Percentiles rank a stretch among this genome's conserved stretches.
phyloP scores from a whole-genome alignment of 2,329 filamentous ascomycete genomes.

The Exophiala alcalophila region DNA sequence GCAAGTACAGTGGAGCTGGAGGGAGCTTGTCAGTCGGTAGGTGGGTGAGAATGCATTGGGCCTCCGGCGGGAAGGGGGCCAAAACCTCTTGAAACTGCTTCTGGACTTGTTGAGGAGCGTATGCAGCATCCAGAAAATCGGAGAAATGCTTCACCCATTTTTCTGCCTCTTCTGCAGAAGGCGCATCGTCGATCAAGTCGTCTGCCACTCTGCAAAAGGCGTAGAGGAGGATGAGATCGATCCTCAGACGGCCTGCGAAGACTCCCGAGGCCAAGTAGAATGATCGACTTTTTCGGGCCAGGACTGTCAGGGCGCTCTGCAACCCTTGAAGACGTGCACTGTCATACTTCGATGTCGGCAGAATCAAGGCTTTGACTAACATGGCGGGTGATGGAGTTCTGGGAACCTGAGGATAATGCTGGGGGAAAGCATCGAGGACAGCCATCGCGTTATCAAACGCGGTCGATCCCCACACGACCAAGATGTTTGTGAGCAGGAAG shows the following conservation, averaged over 20 bases:
- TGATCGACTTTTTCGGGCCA: conserved; percentile 66
- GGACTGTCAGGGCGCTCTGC: conserved; percentile 55
- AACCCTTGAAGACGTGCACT: conserved; percentile 57
- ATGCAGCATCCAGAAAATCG: conserved; percentile 52
- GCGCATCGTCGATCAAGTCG: conserved; percentile 67
- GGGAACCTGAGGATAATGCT: conserved; percentile 53
- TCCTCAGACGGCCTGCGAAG: conserved; percentile 65
- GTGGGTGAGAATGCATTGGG: conserved; percentile 56
- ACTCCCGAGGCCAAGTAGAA: conserved; percentile 70
- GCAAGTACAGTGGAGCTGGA: conserved; percentile 58
- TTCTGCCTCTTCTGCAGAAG: conserved; percentile 51
- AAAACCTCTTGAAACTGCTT: conserved; percentile 30
- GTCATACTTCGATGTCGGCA: conserved; percentile 53
- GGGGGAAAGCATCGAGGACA: conserved; percentile 62
- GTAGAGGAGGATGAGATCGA: conserved; percentile 67
- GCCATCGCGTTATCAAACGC: conserved; percentile 69
- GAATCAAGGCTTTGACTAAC: conserved; percentile 54
- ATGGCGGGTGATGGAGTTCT: conserved; percentile 49
- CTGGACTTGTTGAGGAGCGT: conserved; percentile 42
- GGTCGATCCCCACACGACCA: conserved; percentile 67
- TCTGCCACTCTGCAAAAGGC: conserved; percentile 72
- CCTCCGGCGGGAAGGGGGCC: conserved; percentile 51
- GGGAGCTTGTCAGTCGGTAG: conserved; percentile 59
- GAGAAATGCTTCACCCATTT: conserved; percentile 59
- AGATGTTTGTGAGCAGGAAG: conserved; percentile 66